Base-by-base conservation (phyloP, 352 stramenopile species). In the Pythium chondricola region DNA sequence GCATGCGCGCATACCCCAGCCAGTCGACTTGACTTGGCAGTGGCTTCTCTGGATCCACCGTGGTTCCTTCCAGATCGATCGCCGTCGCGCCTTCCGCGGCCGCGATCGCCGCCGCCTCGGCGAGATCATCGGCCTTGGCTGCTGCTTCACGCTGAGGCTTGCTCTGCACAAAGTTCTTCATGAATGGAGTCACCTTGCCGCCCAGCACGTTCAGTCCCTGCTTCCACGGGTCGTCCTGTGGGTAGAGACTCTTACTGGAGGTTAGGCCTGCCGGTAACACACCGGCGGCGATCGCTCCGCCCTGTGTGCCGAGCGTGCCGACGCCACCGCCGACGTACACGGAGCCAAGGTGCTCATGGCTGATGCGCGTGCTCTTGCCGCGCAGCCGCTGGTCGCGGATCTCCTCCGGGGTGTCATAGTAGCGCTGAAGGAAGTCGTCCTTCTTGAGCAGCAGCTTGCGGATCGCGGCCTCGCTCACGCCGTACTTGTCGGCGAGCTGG, bases 401-500 rank as follows among this genome's bases (percentile, higher is more conserved):
- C 40, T 86, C 75, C 62, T 84, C 78, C 22, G 78, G 78, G 32
- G 78, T 85, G 51, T 88, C 78, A 55, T 86, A 90, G 62, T 88
- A 90, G 21, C 78, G 78, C 43, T 78, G 67, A 11, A 90, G 61
- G 41, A 88, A 81, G 32, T 86, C 78, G 56, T 90, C 75, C 53
- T 88, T 90, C 63, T 88, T 86, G 35, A 80, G 71, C 57, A 90
- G 56, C 30, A 90, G 62, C 63, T 88, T 88, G 48, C 78, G 78
- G 63, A 88, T 90, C 32, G 78, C 78, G 2, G 78, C 75, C 57
- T 90, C 78, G 39, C 71, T 86, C 43, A 90, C 78, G 42, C 78
- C 78, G 55, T 84, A 90, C 47, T 83, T 77, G 35, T 86, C 75
- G 17, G 75, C 78, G 38, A 90, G 51, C 47, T 85, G 75, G 26